Percentiles rank a stretch among this genome's conserved stretches.
phyloP scores from a whole-genome alignment of 768 basidiomycete species.

The Podaxis pistillaris region DNA sequence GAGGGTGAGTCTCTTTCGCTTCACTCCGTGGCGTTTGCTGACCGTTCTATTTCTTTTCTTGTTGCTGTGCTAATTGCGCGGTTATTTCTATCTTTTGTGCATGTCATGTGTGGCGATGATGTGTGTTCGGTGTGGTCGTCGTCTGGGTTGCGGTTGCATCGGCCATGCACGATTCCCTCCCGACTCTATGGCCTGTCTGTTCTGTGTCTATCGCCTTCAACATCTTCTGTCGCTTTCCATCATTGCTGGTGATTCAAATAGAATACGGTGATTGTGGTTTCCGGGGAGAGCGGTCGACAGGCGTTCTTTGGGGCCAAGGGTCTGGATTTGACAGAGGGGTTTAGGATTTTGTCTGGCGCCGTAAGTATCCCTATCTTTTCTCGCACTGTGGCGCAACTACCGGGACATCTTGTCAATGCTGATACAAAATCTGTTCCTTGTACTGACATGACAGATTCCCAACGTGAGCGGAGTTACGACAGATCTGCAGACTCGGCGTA shows the following conservation, averaged over 20 bases:
- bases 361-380: slow-evolving; percentile 40
- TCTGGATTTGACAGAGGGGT: slow-evolving; percentile 77
- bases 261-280: slow-evolving; percentile 75
- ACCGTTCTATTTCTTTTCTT: background rate
- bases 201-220: slow-evolving; percentile 14
- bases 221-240: background rate
- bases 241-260: slow-evolving; percentile 25
- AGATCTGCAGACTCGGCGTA: slow-evolving; percentile 58
- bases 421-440: slow-evolving; percentile 17
- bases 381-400: background rate
- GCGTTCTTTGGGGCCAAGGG: slow-evolving; percentile 69
- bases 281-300: slow-evolving; percentile 67
- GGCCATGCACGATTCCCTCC: background rate
- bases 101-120: background rate
- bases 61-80: background rate
- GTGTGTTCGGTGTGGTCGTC: background rate
- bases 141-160: background rate
- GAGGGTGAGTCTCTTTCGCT: slow-evolving; percentile 42
- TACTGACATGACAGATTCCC: slow-evolving; percentile 53
- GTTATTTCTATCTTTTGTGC: background rate
- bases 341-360: slow-evolving; percentile 75
- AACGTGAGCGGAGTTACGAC: slow-evolving; percentile 75
- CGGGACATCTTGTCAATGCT: background rate
- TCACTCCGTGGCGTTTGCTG: slow-evolving; percentile 6
- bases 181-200: slow-evolving; percentile 2